Base-by-base conservation (phyloP, 1,284 basidiomycete species). In the Volvariella volvacea region DNA sequence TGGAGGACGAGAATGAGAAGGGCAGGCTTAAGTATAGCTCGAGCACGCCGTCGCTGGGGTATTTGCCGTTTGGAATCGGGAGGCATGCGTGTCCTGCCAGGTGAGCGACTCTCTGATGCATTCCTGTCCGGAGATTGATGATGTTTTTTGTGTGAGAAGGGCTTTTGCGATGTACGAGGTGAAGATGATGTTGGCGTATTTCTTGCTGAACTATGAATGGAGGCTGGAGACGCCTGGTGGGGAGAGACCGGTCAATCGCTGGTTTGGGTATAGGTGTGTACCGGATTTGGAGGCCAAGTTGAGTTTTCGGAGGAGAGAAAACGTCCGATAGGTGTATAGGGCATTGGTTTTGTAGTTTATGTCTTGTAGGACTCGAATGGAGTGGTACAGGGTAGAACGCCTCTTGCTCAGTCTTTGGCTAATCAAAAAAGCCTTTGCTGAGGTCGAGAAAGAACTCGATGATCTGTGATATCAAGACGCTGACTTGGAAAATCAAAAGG, bases 21-120 rank as follows among this genome's bases (percentile, higher is more conserved):
- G n/a, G n/a, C n/a, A 37, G 30, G 30, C n/a, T 31, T 9, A 31
- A 31, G 30, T n/a, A 31, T n/a, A n/a, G 9, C 9, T 31, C 30
- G 9, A 31, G 9, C 9, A 46, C 52, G 16, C 50, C 52, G 1
- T 34, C 42, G 25, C 32, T 50, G 1, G 50, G 52, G 30, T 57
- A 51, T 46, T 22, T 57, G 7, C 49, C 48, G 9, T 57, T 50
- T 50, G 54, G 54, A 7, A 19, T 40, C 25, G 44, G 44, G 15
- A 40, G 31, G 20, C 25, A 36, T 20, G 39, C 44, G n/a, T 45
- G 44, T 28, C 44, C 44, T 2, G 44, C 38, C 6, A 37, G 30
- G 30, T 31, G 9, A n/a, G 30, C n/a, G 9, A 9, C 9, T 31
- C 30, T 31, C 30, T 31, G 9, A 31, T 31, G 9, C n/a, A n/a